Percentiles rank a stretch among this genome's conserved stretches.
Conservation (phyloP, 2,329 filamentous ascomycete species). For the Cladosporium austrohemisphaericum region DNA sequence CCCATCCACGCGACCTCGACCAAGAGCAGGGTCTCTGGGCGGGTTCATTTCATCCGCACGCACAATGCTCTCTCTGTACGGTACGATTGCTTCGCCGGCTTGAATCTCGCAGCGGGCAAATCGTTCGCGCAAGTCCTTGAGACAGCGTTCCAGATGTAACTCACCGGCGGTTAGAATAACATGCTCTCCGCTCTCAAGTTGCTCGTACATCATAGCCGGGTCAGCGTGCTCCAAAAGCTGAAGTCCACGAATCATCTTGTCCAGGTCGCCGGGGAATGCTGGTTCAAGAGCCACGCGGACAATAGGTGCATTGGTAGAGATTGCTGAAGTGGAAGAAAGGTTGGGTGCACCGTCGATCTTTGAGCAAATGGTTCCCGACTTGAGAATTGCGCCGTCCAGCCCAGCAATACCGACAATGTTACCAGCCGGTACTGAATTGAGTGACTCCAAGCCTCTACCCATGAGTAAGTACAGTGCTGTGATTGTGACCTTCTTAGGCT, state of each 20-base stretch:
- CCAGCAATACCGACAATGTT: conserved; percentile 94
- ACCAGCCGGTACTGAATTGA: conserved; percentile 82
- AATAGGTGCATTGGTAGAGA: conserved; percentile 70
- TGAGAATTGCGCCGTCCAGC: conserved; percentile 87
- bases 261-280: conserved; percentile 79
- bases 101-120: conserved; percentile 95
- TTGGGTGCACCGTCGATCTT: conserved; percentile 83
- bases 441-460: conserved; percentile 80
- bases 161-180: conserved; percentile 93
- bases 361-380: conserved; percentile 90
- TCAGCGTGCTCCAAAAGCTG: conserved; percentile 88
- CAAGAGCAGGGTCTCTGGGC: conserved; percentile 78
- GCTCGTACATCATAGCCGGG: conserved; percentile 92
- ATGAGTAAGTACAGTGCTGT: conserved; percentile 92
- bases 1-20: conserved; percentile 72
- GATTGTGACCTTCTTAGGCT: conserved; percentile 77
- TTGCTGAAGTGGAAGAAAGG: conserved; percentile 77
- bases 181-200: conserved; percentile 88
- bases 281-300: conserved; percentile 96
- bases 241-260: conserved; percentile 90
- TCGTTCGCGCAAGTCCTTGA: conserved; percentile 87
- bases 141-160: conserved; percentile 84
- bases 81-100: conserved; percentile 88
- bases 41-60: conserved; percentile 83
- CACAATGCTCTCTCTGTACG: conserved; percentile 90